Conservation (phyloP, 441 rosid genomes). For the Macaranga tanarius region DNA sequence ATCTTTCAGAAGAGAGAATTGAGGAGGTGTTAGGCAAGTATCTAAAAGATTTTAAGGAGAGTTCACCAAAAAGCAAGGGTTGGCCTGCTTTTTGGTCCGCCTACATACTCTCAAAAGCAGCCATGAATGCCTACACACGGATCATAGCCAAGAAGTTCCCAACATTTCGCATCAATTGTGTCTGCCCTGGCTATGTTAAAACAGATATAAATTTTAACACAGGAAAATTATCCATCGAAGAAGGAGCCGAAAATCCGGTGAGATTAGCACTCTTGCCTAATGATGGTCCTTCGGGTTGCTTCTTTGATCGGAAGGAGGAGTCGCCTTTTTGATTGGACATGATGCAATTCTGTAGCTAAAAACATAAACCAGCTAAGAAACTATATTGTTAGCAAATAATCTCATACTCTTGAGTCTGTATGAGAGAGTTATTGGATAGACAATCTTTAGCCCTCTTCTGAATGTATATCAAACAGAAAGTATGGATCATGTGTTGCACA, state of each 20-base stretch:
- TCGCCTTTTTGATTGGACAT: slow-evolving; percentile 15
- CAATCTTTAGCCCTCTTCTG: no score
- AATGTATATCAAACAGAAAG: no score
- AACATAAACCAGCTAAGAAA: no score
- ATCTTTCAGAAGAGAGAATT: slow-evolving; percentile 38
- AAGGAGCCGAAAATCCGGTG: slow-evolving; percentile 36
- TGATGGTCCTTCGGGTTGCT: slow-evolving; percentile 37
- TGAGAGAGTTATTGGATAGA: no score
- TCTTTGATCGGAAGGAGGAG: slow-evolving; percentile 21
- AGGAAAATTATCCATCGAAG: slow-evolving; percentile 22
- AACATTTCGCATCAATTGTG: slow-evolving; percentile 28
- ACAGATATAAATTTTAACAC: slow-evolving; percentile 37
- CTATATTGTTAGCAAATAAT: no score
- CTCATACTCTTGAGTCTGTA: no score
- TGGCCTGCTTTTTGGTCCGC: slow-evolving; percentile 33
- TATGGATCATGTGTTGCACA: no score
- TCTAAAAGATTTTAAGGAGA: slow-evolving; percentile 36
- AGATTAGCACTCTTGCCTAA: slow-evolving; percentile 31
- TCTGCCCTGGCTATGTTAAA: slow-evolving; percentile 41
- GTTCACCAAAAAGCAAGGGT: slow-evolving; percentile 30
- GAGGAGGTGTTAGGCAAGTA: slow-evolving; percentile 30
- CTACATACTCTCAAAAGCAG: slow-evolving; percentile 36
- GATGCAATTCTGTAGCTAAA: not conserved
- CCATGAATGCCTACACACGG: slow-evolving; percentile 42
- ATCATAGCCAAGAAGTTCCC: slow-evolving; percentile 37